Conservation (phyloP, 441 rosid species). For the Omphalea diandra region DNA sequence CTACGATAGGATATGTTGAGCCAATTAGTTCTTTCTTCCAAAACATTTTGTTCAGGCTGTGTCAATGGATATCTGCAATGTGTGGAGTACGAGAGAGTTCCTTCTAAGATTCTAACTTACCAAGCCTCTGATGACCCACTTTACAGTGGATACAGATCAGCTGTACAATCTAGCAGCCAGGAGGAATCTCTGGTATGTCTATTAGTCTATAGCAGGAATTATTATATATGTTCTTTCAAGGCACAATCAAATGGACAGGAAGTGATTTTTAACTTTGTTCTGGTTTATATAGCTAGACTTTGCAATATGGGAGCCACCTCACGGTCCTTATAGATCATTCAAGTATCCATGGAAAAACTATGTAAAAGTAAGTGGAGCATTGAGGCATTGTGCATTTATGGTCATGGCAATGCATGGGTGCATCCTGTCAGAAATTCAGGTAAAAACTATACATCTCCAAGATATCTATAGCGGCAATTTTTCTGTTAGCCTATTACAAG, state of each 20-base stretch:
- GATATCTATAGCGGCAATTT: background rate
- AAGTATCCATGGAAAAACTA: conserved; percentile 63
- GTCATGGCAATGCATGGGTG: conserved; percentile 87
- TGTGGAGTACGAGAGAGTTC: conserved; percentile 70
- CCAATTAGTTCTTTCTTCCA: background rate
- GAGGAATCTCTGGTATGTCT: conserved; percentile 69
- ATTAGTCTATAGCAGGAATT: background rate
- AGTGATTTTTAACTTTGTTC: background rate
- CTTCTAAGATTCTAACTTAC: conserved; percentile 78
- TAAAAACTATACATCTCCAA: conserved; percentile 11
- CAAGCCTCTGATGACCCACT: conserved; percentile 84
- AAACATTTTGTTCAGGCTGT: conserved; percentile 33
- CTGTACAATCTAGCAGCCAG: conserved; percentile 79
- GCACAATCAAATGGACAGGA: background rate
- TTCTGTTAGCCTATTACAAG: background rate
- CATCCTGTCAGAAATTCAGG: conserved; percentile 81
- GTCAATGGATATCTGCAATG: conserved; percentile 63
- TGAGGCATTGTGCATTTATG: conserved; percentile 76
- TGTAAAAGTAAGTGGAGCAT: conserved; percentile 60
- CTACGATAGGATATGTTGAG: background rate
- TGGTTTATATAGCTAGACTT: conserved; percentile 51
- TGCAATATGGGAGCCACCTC: conserved; percentile 86
- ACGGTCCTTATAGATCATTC: conserved; percentile 54
- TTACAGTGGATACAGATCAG: conserved; percentile 88
- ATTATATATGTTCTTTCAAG: background rate